phyloP scores from a whole-genome alignment of 768 basidiomycete genomes.

The Albatrellus ellisii region DNA sequence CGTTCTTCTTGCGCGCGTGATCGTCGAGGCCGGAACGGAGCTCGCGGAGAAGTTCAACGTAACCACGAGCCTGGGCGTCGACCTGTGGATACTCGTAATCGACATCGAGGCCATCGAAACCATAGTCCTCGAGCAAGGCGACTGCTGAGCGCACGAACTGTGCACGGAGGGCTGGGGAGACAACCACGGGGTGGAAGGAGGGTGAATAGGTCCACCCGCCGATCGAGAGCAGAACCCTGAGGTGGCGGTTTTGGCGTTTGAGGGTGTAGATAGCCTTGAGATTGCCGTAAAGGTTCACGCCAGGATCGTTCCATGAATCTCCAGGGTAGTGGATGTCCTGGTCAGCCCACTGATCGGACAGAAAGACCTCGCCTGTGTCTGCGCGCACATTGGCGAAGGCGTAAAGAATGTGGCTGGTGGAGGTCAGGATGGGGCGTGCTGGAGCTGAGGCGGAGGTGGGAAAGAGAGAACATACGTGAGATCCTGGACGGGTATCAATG shows the following conservation, averaged over 20 bases:
- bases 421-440: constrained; percentile 3
- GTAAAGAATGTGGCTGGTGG: constrained; percentile 69
- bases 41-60: constrained; percentile 69
- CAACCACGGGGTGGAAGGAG: constrained; percentile 73
- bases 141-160: constrained; percentile 77
- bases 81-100: constrained; percentile 91
- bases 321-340: constrained; percentile 93
- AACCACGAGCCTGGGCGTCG: constrained; percentile 66
- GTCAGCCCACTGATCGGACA: constrained; percentile 93
- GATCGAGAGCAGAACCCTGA: constrained; percentile 77
- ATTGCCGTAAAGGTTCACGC: constrained; percentile 90
- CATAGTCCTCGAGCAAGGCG: constrained; percentile 78
- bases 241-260: constrained; percentile 74
- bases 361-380: constrained; percentile 73
- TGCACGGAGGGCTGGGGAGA: constrained; percentile 43
- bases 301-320: constrained; percentile 89
- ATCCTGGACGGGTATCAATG: constrained; percentile 66
- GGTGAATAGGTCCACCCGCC: constrained; percentile 95
- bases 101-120: constrained; percentile 82
- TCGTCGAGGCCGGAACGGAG: constrained; percentile 63
- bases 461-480: constrained; percentile 52
- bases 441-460: constrained; percentile 2
- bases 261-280: constrained; percentile 87
- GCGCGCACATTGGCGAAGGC: constrained; percentile 84
- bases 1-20: constrained; percentile 54